Evolutionary conservation across 2,329 filamentous ascomycete genomes (phyloP).

Genomic region (Colletotrichum sidae): DNA sequence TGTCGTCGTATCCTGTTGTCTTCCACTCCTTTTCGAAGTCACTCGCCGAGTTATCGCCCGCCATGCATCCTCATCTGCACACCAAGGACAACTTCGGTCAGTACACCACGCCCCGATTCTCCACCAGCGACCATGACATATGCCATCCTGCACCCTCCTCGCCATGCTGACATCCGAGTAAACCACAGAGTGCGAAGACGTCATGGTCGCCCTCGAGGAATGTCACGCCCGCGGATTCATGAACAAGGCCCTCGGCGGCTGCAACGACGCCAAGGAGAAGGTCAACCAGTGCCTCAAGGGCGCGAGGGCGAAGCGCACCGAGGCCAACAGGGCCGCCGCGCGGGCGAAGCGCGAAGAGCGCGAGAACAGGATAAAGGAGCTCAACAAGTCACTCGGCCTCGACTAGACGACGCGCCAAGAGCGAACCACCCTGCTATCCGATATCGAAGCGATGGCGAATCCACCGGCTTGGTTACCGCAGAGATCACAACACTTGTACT

Average conservation of each 20-base stretch:
- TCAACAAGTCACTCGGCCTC: conserved; percentile 60
- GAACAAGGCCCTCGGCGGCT: conserved; percentile 90
- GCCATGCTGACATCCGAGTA: neutral
- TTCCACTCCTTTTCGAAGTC: neutral
- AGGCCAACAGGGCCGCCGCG: conserved; percentile 77
- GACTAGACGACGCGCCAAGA: conserved; percentile 9
- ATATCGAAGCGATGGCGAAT: too few relatives aligned
- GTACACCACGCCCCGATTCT: conserved; percentile 8
- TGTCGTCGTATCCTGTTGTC: neutral
- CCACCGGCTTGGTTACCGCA: too few relatives aligned
- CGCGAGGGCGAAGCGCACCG: conserved; percentile 83
- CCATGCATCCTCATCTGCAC: conserved; percentile 98
- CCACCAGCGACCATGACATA: conserved; percentile 5
- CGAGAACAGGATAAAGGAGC: conserved; percentile 75
- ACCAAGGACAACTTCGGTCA: conserved; percentile 91
- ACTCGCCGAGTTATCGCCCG: neutral
- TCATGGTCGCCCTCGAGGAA: conserved; percentile 94
- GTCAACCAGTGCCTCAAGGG: conserved; percentile 87
- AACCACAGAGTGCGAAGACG: conserved; percentile 85
- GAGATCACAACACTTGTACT: neutral
- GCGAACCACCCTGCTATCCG: neutral
- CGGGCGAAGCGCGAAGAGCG: conserved; percentile 78
- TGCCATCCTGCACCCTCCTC: neutral
- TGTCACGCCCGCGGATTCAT: conserved; percentile 94
- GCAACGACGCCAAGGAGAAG: conserved; percentile 85